Base-by-base conservation (phyloP, 306 rosid genomes). In the Ormosia semicastrata region DNA sequence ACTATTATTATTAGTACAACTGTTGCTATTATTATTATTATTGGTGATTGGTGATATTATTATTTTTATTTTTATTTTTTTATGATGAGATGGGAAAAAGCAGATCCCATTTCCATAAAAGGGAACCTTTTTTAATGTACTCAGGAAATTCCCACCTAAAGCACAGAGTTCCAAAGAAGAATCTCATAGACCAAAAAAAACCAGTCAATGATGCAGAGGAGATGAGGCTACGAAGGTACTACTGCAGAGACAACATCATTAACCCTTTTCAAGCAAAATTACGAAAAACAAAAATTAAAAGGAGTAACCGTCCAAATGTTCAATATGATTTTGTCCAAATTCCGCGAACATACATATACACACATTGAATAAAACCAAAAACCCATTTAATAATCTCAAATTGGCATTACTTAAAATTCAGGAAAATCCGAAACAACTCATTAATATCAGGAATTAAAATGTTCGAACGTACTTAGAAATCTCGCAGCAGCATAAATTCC, bases 51-150 rank as follows among this genome's bases (percentile, higher is more conserved):
- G 36, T 80, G 30, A n/a, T 85, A 62, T 66, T 5, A 59, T 30
- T 37, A 9, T 2, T 17, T 0, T 2, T 7, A 4, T 74, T 75
- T 49, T 54, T 72, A 52, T 30, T 87, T 54, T 65, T 15, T 40
- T 7, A 54, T 87, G 89, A 92, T 87, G 89, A 92, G 88, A 89
- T 85, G 81, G 80, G 81, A 73, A 87, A 89, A 93, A 88, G 98
- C 92, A 86, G 91, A 88, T 86, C 97, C 89, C 93, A 86, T 89
- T 95, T 92, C 94, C 92, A 86, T 86, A 90, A 93, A 86, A 92
- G 83, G 92, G 93, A 60, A 80, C 89, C 85, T 89, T 93, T 93
- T 88, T 77, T 80, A 87, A 74, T 91, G 95, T 87, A 85, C 93
- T 80, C 89, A 87, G 92, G 84, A 85, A 92, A 93, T 86, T 88